Conservation (phyloP, 306 rosid genomes). For the Castanea mollissima region DNA sequence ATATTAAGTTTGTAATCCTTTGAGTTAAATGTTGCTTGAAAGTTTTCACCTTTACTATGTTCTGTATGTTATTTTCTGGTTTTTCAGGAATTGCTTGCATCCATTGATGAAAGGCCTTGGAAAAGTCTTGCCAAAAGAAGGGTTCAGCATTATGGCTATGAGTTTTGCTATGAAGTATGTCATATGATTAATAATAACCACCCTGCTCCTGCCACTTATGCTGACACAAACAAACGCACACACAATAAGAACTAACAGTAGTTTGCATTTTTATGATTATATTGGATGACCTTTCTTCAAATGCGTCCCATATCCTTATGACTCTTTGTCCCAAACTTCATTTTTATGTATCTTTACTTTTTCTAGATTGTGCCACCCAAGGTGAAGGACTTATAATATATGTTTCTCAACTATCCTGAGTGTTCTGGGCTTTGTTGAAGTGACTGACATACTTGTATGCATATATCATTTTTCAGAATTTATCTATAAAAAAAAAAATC, state of each 20-base stretch:
- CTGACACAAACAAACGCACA: not conserved
- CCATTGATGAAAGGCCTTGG: slow-evolving; percentile 77
- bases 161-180: slow-evolving; percentile 79
- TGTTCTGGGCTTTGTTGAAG: not conserved
- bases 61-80: slow-evolving; percentile 3
- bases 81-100: slow-evolving; percentile 58
- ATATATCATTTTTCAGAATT: not conserved
- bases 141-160: slow-evolving; percentile 95
- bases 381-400: not conserved
- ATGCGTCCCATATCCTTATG: not conserved
- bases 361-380: not conserved
- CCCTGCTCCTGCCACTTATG: not conserved
- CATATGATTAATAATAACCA: not conserved
- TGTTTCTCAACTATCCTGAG: not conserved
- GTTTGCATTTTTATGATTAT: not conserved
- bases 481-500: no score
- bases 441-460: not conserved
- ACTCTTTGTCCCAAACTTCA: not conserved
- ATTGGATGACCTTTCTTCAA: not conserved
- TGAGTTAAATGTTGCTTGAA: not conserved
- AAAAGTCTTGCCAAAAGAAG: slow-evolving; percentile 72
- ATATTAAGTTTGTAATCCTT: not conserved
- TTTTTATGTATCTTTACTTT: not conserved
- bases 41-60: not conserved
- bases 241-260: not conserved